Percentiles rank a stretch among this genome's conserved stretches.
phyloP scores from a whole-genome alignment of 345 rosid genomes.

The Aquilaria malaccensis region DNA sequence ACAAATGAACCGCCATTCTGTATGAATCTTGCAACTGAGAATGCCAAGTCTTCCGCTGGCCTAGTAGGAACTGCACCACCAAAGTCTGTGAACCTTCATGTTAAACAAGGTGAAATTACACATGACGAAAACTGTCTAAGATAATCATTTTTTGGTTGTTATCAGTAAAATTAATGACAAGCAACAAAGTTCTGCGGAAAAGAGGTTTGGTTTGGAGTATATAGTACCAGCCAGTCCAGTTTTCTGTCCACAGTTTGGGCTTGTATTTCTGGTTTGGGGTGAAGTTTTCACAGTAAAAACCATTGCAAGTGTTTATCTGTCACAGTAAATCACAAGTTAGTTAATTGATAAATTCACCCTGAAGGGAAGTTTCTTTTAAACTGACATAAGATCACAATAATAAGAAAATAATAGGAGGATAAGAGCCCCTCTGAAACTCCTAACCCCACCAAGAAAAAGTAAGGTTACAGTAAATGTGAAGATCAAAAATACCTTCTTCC shows the following conservation, averaged over 20 bases:
- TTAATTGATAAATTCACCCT: background rate
- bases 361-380: background rate
- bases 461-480: no score
- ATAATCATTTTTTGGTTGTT: no score
- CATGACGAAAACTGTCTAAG: background rate
- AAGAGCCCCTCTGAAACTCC: conserved; percentile 1
- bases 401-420: conserved; percentile 7
- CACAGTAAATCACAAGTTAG: background rate
- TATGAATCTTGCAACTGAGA: conserved; percentile 61
- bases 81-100: conserved; percentile 48
- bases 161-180: background rate
- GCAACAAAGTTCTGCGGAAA: no score
- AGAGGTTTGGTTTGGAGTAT: background rate
- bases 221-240: conserved; percentile 78
- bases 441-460: no score
- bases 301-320: conserved; percentile 79
- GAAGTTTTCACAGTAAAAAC: conserved; percentile 65
- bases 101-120: background rate
- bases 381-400: background rate
- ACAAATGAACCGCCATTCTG: conserved; percentile 64
- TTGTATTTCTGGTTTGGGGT: conserved; percentile 46
- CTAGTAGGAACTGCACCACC: conserved; percentile 62
- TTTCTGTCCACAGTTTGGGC: conserved; percentile 87
- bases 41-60: conserved; percentile 76
- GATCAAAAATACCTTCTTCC: no score